Conservation (phyloP, 768 basidiomycete genomes). For the Austroboletus festivus region DNA sequence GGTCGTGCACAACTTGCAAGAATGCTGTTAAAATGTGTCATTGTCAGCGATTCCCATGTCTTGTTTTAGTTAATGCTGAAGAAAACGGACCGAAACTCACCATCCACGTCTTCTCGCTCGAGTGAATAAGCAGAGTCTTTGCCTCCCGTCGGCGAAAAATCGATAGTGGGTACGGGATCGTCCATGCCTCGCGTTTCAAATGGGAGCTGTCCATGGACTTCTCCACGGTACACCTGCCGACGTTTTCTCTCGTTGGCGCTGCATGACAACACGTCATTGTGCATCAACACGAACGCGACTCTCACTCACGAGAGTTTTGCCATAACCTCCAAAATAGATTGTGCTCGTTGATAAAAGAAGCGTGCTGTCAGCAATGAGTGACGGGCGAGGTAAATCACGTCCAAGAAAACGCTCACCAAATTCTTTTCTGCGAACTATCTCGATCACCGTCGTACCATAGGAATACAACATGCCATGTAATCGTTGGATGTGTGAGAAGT, state of each 20-base stretch:
- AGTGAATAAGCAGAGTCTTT: slow-evolving; percentile 63
- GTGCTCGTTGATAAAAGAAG: slow-evolving; percentile 79
- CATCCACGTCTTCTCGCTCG: slow-evolving; percentile 65
- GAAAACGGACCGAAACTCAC: slow-evolving; percentile 38
- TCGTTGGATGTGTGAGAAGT: slow-evolving; percentile 88
- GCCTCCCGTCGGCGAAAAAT: slow-evolving; percentile 70
- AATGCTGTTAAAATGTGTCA: slow-evolving; percentile 42
- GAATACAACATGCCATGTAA: slow-evolving; percentile 89
- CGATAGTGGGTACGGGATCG: slow-evolving; percentile 72
- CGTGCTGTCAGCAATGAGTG: slow-evolving; percentile 43
- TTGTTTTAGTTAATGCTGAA: no score
- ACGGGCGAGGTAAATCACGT: background rate
- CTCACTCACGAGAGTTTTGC: slow-evolving; percentile 77
- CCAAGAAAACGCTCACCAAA: slow-evolving; percentile 82
- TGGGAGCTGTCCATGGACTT: slow-evolving; percentile 82
- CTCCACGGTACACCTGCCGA: slow-evolving; percentile 79
- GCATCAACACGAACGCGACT: background rate
- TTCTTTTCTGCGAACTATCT: slow-evolving; percentile 87
- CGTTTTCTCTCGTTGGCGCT: slow-evolving; percentile 79
- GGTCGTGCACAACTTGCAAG: slow-evolving; percentile 58
- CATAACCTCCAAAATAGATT: slow-evolving; percentile 81
- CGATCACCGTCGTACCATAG: slow-evolving; percentile 87
- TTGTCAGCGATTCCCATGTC: background rate
- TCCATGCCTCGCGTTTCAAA: slow-evolving; percentile 83
- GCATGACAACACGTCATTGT: slow-evolving; percentile 8